Percentiles rank a stretch among this genome's conserved stretches.
These are phyloP conservation scores for Luzula sylvatica DNA, from an alignment of 176 grass and related monocot species.

Conservation along the genomic window DNA sequence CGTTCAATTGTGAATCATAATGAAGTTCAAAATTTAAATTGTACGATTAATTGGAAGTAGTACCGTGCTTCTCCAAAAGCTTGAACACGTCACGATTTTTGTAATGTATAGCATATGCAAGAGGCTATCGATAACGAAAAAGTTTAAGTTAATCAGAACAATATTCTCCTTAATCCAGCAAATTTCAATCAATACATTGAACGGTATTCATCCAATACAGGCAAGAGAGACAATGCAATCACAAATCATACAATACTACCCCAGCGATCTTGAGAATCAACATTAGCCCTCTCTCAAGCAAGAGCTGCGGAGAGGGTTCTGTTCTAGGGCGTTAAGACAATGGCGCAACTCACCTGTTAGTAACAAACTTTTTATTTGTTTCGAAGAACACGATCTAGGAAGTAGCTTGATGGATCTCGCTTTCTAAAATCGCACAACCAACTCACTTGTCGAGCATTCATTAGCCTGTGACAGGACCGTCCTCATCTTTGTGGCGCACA, in stretches of 20 bases:
- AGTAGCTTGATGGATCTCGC: too few species aligned
- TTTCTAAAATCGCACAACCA: too few species aligned
- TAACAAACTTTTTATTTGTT: too few species aligned
- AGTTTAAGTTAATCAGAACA: not conserved
- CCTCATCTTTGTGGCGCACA: too few species aligned
- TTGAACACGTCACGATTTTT: conserved; percentile 77
- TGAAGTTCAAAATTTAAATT: not conserved
- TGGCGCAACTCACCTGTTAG: too few species aligned
- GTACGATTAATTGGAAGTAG: not conserved
- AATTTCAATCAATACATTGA: not conserved
- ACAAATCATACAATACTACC: conserved; percentile 52
- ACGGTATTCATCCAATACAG: too few species aligned
- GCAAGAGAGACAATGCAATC: too few species aligned
- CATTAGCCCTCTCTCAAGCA: conserved; percentile 48
- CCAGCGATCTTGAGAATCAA: conserved; percentile 63
- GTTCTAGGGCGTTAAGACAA: too few species aligned
- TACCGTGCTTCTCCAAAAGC: conserved; percentile 80
- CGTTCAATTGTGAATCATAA: not conserved
- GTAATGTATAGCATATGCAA: conserved; percentile 97
- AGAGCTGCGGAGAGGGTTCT: too few species aligned
- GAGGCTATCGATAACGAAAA: conserved; percentile 51
- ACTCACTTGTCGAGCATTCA: too few species aligned
- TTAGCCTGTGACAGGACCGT: too few species aligned
- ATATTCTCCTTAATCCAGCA: not conserved
- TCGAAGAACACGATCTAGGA: too few species aligned